phyloP scores from a whole-genome alignment of 2,329 filamentous ascomycete species.

The Westerdykella sp. region DNA sequence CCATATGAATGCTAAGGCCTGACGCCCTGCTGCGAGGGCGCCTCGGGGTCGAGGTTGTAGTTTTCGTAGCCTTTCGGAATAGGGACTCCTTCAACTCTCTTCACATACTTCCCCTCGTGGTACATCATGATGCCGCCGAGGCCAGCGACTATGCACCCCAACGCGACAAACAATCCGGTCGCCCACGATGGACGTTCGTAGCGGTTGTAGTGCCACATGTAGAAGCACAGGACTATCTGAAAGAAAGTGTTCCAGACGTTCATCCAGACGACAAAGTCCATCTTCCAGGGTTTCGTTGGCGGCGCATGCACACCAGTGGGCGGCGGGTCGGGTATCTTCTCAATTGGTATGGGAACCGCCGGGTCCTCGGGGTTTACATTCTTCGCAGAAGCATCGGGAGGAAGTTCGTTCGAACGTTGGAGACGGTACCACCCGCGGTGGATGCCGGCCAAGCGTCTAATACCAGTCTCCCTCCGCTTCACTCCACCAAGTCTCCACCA shows the following conservation, averaged over 20 bases:
- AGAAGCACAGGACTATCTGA: conserved; percentile 64
- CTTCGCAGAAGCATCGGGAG: conserved; percentile 18
- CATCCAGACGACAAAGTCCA: conserved; percentile 73
- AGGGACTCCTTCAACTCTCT: conserved; percentile 35
- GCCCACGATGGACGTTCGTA: conserved; percentile 71
- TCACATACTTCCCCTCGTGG: conserved; percentile 54
- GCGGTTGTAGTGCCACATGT: conserved; percentile 78
- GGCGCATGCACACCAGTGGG: conserved; percentile 66
- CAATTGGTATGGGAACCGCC: conserved; percentile 57
- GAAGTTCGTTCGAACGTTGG: conserved; percentile 56
- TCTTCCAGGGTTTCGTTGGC: conserved; percentile 64
- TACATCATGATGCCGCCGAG: conserved; percentile 65
- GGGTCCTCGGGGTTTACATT: conserved; percentile 34
- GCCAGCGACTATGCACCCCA: conserved; percentile 65
- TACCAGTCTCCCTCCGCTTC: conserved; percentile 42
- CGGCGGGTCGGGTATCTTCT: conserved; percentile 59
- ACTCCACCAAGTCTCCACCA: conserved; percentile 53
- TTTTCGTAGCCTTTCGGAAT: conserved; percentile 21
- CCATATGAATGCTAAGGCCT: background rate
- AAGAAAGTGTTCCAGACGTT: conserved; percentile 75
- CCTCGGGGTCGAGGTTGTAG: conserved; percentile 4
- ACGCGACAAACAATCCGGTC: conserved; percentile 69
- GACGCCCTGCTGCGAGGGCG: conserved; percentile 19
- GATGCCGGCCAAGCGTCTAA: conserved; percentile 66
- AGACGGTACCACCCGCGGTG: conserved; percentile 72